phyloP scores from a whole-genome alignment of 2,329 filamentous ascomycete species.

The Fusarium sambucinum region DNA sequence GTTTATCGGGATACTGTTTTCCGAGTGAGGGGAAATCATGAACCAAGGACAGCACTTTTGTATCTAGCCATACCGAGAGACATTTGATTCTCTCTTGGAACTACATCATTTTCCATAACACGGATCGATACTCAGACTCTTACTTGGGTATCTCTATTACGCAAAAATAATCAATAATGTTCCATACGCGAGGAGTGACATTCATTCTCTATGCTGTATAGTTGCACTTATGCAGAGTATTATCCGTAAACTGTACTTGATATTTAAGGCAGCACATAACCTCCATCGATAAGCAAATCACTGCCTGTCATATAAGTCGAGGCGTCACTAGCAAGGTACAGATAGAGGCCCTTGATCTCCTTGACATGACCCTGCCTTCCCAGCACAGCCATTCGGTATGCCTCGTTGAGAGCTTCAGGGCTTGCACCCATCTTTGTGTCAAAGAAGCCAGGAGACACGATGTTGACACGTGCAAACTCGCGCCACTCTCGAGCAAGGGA shows the following conservation, averaged over 20 bases:
- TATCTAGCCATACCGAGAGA: neutral
- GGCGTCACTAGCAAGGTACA: constrained; percentile 66
- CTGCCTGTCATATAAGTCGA: constrained; percentile 41
- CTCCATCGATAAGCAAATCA: constrained; percentile 36
- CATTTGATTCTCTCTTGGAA: neutral
- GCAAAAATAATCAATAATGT: neutral
- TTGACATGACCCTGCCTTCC: constrained; percentile 72
- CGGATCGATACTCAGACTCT: neutral
- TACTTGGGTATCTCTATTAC: too few relatives aligned
- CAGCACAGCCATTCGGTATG: constrained; percentile 62
- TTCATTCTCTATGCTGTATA: neutral
- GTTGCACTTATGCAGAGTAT: neutral
- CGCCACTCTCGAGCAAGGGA: constrained; percentile 67
- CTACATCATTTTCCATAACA: too few relatives aligned
- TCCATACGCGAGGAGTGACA: neutral
- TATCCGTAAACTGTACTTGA: too few relatives aligned
- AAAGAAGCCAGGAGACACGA: constrained; percentile 62
- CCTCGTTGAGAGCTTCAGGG: constrained; percentile 58
- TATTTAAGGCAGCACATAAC: constrained; percentile 28
- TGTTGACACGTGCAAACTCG: constrained; percentile 67
- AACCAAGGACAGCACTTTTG: neutral
- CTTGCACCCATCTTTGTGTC: constrained; percentile 65
- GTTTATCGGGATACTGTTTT: constrained; percentile 17
- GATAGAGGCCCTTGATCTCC: constrained; percentile 72
- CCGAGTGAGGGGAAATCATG: constrained; percentile 29